phyloP scores from a whole-genome alignment of 495 filamentous ascomycete genomes.

The Neurospora intermedia region DNA sequence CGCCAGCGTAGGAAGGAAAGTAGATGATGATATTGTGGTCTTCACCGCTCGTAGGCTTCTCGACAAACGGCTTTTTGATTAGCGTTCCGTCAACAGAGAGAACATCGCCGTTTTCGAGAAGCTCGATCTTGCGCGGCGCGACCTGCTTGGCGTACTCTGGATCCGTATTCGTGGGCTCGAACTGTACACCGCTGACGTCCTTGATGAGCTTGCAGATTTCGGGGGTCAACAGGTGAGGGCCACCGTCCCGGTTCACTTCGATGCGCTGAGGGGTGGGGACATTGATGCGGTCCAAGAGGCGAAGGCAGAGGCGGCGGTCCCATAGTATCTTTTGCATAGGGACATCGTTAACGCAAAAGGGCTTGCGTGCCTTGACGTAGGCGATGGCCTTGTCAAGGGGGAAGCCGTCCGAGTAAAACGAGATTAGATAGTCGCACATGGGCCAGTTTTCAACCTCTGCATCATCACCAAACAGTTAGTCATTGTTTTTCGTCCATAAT shows the following conservation, averaged over 20 bases:
- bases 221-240: constrained; percentile 62
- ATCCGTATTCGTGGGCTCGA: constrained; percentile 67
- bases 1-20: constrained; percentile 72
- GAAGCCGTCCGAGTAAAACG: constrained; percentile 96
- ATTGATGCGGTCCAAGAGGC: constrained; percentile 74
- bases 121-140: constrained; percentile 59
- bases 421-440: constrained; percentile 83
- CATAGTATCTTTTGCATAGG: constrained; percentile 97
- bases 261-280: constrained; percentile 81
- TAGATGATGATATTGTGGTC: constrained; percentile 99
- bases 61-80: constrained; percentile 90
- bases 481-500: background rate
- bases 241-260: constrained; percentile 93
- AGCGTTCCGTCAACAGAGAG: constrained; percentile 73
- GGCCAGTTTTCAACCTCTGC: constrained; percentile 63
- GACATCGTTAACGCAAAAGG: constrained; percentile 94
- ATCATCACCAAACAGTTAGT: constrained; percentile 8
- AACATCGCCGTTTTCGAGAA: constrained; percentile 79
- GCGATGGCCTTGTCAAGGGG: constrained; percentile 94
- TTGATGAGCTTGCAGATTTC: constrained; percentile 72
- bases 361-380: constrained; percentile 82
- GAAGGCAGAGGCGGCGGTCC: constrained; percentile 85
- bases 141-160: constrained; percentile 36
- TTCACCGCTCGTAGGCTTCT: constrained; percentile 96
- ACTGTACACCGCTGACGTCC: constrained; percentile 64